Evolutionary conservation across 2,329 filamentous ascomycete species (phyloP).

Genomic region (Penicillium sp.): DNA sequence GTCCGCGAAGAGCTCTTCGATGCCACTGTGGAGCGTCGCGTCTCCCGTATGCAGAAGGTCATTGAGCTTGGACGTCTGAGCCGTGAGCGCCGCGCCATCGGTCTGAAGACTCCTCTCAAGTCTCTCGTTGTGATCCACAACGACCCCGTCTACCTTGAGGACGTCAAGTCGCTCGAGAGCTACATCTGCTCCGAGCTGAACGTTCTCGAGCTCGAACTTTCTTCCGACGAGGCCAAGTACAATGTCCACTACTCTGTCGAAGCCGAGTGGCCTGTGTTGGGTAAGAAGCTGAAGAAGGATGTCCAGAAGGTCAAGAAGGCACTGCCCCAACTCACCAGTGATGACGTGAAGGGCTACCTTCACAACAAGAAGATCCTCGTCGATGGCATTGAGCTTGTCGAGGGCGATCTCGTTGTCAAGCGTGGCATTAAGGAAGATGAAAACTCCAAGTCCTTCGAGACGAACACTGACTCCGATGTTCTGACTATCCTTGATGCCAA

Average conservation of each 20-base stretch:
- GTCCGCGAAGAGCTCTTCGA: conserved; percentile 89
- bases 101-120: conserved; percentile 88
- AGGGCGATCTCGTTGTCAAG: conserved; percentile 81
- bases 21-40: conserved; percentile 78
- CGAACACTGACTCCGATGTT: conserved; percentile 85
- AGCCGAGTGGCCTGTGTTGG: conserved; percentile 90
- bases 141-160: conserved; percentile 78
- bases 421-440: conserved; percentile 74
- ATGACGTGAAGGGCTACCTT: conserved; percentile 79
- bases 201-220: conserved; percentile 79
- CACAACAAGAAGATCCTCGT: conserved; percentile 73
- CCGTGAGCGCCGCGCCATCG: conserved; percentile 79
- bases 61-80: conserved; percentile 88
- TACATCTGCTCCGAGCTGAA: conserved; percentile 94
- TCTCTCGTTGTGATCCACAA: conserved; percentile 86
- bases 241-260: conserved; percentile 87
- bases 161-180: conserved; percentile 79
- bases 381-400: conserved; percentile 79
- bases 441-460: conserved; percentile 73
- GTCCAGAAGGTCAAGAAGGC: conserved; percentile 89
- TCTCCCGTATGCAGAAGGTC: conserved; percentile 90
- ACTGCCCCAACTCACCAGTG: conserved; percentile 73
- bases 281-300: conserved; percentile 97
- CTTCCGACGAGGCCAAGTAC: conserved; percentile 85
- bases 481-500: conserved; percentile 86